Evolutionary conservation across 2,329 filamentous ascomycete genomes (phyloP), one percentile per base, ranked within the genome.

Genomic region (Ascochyta lentis): DNA sequence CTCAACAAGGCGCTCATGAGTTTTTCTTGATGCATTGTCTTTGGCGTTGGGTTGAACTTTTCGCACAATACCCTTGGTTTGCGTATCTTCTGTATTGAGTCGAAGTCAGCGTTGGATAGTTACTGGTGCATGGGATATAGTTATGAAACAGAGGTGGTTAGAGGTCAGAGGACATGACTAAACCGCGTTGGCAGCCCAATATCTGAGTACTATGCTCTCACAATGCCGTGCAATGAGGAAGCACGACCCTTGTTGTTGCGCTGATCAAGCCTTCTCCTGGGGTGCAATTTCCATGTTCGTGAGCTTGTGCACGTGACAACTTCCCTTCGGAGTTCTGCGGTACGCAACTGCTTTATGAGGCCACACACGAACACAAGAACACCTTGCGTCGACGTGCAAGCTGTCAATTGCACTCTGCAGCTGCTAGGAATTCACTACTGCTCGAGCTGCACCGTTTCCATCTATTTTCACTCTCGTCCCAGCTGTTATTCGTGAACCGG

Each of bases 1-100:
- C 88, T 99, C 68, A 86, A 89, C 42, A 85, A 85, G 22, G 78
- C 83, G 57, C 72, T 89, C 68, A 79, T 81, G 23, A 73, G 77
- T 45, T 72, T 84, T 64, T 73, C 70, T 44, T 78, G 64, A 67
- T 46, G 56, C 35, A 51, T 34, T 61, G 35, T 49, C 26, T 58
- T 38, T 24, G 67, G 63, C 61, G 63, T 63, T 68, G 51, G 49
- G 43, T 54, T 66, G 60, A 49, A 54, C 49, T 56, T 65, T 65
- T 55, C 63, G 70, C 64, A 67, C 41, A 66, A 75, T 74, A 73
- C 72, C 72, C 71, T 63, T 62, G 61, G 60, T 54, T 63, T 65
- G 63, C 49, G 59, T 50, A 60, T 52, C 33, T 46, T 55, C 51
- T 6, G 39, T 31, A 8, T 39, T 35, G 26, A 38, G 33, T 44